Evolutionary conservation across 495 filamentous ascomycete genomes (phyloP).

Genomic region (Talaromyces stipitatus): DNA sequence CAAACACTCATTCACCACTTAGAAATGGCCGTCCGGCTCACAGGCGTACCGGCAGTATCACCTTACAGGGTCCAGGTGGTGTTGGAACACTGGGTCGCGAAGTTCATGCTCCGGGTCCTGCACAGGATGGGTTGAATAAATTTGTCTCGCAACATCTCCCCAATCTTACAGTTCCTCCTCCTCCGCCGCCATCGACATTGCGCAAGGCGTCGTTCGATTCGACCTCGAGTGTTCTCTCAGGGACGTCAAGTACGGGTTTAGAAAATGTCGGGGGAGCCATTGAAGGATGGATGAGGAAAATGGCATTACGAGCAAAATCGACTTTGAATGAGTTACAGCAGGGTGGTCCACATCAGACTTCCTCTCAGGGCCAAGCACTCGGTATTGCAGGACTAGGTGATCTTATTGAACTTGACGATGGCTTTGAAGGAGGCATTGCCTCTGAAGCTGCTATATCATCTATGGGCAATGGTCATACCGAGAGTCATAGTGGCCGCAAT

Average conservation of each 20-base stretch:
- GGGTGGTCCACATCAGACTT: constrained; percentile 21
- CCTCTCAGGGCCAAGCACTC: constrained; percentile 22
- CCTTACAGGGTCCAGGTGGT: constrained; percentile 68
- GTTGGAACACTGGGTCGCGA: constrained; percentile 70
- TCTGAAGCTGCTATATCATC: constrained; percentile 7
- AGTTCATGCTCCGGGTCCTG: constrained; percentile 68
- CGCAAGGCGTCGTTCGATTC: constrained; percentile 35
- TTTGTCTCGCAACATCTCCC: constrained; percentile 74
- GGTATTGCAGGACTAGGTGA: constrained; percentile 49
- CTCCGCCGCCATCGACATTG: constrained; percentile 13
- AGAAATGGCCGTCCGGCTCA: constrained; percentile 23
- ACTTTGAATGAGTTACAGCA: constrained; percentile 36
- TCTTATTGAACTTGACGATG: constrained; percentile 78
- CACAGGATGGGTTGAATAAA: constrained; percentile 69
- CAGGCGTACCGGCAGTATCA: constrained; percentile 31
- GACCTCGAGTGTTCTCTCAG: constrained; percentile 32
- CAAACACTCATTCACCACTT: constrained; percentile 17
- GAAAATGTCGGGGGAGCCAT: constrained; percentile 80
- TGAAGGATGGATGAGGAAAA: constrained; percentile 80
- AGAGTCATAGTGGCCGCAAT: constrained; percentile 11
- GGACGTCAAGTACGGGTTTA: constrained; percentile 46
- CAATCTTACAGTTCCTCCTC: constrained; percentile 45
- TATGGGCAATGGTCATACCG: neutral
- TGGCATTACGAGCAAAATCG: constrained; percentile 48
- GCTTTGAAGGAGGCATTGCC: constrained; percentile 24